Evolutionary conservation across 2,329 filamentous ascomycete genomes (phyloP).

Genomic region (Biscogniauxia sp.): DNA sequence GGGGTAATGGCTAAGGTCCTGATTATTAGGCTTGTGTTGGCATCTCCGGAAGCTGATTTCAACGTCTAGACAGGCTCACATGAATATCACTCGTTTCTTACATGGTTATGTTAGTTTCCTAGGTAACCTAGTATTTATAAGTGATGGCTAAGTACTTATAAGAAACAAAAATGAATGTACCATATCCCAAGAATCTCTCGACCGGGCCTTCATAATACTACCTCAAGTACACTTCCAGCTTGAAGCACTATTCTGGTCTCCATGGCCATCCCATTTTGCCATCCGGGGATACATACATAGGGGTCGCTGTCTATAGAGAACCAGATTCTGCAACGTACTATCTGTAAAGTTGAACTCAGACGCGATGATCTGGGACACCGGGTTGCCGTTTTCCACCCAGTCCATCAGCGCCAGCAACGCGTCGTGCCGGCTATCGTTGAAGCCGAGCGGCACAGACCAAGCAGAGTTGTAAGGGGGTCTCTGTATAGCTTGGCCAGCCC

Average conservation of each 20-base stretch:
- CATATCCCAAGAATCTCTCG: no score
- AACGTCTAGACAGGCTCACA: no score
- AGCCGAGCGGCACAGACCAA: conserved; percentile 26
- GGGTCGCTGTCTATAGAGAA: conserved; percentile 39
- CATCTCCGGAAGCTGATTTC: no score
- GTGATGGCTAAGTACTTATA: no score
- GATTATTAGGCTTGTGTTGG: no score
- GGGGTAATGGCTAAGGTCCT: no score
- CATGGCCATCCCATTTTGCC: conserved; percentile 33
- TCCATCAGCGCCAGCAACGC: conserved; percentile 30
- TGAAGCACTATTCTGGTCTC: conserved; percentile 30
- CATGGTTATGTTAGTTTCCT: no score
- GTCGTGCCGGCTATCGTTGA: conserved; percentile 26
- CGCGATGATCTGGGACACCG: conserved; percentile 26
- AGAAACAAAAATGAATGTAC: no score
- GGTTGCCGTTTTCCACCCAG: conserved; percentile 30
- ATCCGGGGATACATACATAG: conserved; percentile 38
- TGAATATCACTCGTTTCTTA: no score
- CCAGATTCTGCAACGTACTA: conserved; percentile 21
- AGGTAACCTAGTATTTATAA: no score
- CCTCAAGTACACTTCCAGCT: conserved; percentile 33
- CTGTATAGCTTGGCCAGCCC: conserved; percentile 27
- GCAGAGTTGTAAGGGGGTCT: conserved; percentile 29
- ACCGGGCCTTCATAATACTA: not conserved
- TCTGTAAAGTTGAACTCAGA: conserved; percentile 30